Base-by-base conservation (phyloP, 1,284 basidiomycete species). In the Malassezia caprae region DNA sequence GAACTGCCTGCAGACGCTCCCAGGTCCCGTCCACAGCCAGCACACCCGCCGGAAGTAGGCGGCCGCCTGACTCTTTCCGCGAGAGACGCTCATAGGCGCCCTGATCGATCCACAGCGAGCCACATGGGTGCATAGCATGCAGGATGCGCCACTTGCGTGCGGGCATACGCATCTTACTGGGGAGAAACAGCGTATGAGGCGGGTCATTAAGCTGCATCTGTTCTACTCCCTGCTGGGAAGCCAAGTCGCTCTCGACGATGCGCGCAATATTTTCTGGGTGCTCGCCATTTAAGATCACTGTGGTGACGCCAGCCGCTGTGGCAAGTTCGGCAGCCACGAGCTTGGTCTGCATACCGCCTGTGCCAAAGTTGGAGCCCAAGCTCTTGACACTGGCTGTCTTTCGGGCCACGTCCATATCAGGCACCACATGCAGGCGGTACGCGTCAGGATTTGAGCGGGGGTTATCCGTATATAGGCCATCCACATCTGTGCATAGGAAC, bases 271-370 rank as follows among this genome's bases (percentile, higher is more conserved):
- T 83, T 42, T 82, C 78, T 0, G 90, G 88, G 40, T 82, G 80
- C 63, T 83, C 58, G 34, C 67, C 67, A 45, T 72, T 72, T 21
- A 74, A 44, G 43, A 99, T 88, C 41, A 96, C 81, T 0, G 93
- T 96, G 0, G 88, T 85, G n/a, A 94, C 90, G 4, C 94, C 93
- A 0, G 91, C 93, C 0, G 85, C 90, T 0, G 88, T 94, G 0
- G 93, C 91, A 13, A 99, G 87, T 73, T 98, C 94, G 0, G 94
- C 93, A 1, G 93, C 93, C 60, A 98, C 94, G 58, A 98, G 82
- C 73, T 98, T 99, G 6, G 94, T 98, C 77, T 94, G 90, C 94
- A 98, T 98, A 5, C 94, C 94, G 1, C 93, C 94, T 2, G 94
- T 98, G 0, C 93, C 94, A 11, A 99, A 81, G 60, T 82, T 88